These are phyloP conservation scores for Ustanciosporium gigantosporum DNA, from an alignment of 1,284 basidiomycete genomes.

Conservation along the genomic window DNA sequence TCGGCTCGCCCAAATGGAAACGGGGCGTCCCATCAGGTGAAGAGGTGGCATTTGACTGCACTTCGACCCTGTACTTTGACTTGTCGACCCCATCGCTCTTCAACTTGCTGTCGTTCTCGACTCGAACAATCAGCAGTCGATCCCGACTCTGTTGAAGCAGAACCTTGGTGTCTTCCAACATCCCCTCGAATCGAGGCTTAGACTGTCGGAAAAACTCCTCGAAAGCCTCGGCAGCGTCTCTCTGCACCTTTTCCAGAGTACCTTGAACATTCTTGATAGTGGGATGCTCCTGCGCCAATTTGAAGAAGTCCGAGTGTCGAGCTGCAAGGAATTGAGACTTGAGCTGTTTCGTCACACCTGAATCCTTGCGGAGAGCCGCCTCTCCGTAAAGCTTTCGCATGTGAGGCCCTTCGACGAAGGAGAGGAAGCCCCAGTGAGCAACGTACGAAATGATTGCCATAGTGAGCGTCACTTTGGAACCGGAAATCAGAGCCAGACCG, in stretches of 20 bases:
- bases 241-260: conserved; percentile 90
- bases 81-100: conserved; percentile 30
- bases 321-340: conserved; percentile 75
- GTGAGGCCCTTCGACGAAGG: conserved; percentile 71
- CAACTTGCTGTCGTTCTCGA: conserved; percentile 39
- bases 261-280: conserved; percentile 85
- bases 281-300: conserved; percentile 34
- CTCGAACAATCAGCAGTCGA: conserved; percentile 61
- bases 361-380: conserved; percentile 81
- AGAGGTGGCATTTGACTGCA: neutral
- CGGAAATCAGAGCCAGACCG: conserved; percentile 85
- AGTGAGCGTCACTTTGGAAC: conserved; percentile 79
- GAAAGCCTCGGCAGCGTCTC: conserved; percentile 83
- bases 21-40: conserved; percentile 49
- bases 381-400: conserved; percentile 95
- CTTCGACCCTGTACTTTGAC: conserved; percentile 28
- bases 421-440: conserved; percentile 62
- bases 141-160: conserved; percentile 88
- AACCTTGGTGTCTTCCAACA: conserved; percentile 84
- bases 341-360: conserved; percentile 93
- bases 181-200: conserved; percentile 52
- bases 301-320: conserved; percentile 67
- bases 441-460: conserved; percentile 84
- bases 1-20: conserved; percentile 89
- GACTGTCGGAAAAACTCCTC: conserved; percentile 84